Evolutionary conservation across 2,329 filamentous ascomycete genomes (phyloP).

Genomic region (Hypoxylon sp.): DNA sequence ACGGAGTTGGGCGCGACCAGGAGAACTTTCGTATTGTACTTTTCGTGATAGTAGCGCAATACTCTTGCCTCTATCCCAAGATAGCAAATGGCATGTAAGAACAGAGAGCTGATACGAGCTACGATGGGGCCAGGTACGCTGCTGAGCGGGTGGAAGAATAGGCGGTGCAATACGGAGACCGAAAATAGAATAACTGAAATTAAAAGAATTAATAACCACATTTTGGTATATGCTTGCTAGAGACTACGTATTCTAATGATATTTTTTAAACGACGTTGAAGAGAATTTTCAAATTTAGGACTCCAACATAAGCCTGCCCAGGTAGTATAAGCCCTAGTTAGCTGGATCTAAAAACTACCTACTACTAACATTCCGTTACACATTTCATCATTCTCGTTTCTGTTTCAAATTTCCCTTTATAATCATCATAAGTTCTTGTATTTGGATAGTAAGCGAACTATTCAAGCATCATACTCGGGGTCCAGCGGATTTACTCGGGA

Average conservation of each 20-base stretch:
- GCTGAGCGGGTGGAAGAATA: conserved; percentile 5
- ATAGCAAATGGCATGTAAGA: conserved; percentile 44
- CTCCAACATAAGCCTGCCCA: background rate
- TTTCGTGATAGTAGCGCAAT: conserved; percentile 28
- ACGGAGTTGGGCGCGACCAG: conserved; percentile 10
- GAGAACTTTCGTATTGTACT: conserved; percentile 15
- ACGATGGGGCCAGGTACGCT: conserved; percentile 1
- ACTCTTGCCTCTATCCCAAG: conserved; percentile 44
- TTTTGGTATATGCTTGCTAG: background rate
- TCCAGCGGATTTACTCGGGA: conserved; percentile 12
- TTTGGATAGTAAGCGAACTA: conserved; percentile 1
- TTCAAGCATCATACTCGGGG: conserved; percentile 2
- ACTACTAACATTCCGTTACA: background rate
- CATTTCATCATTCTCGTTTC: background rate
- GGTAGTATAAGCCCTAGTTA: background rate
- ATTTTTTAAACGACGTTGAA: background rate
- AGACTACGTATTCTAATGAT: background rate
- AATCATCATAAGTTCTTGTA: conserved; percentile 1
- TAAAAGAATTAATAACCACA: conserved; percentile 5
- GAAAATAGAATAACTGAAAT: conserved; percentile 2
- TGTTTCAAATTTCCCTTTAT: background rate
- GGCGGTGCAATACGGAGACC: conserved; percentile 5
- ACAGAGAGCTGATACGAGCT: conserved; percentile 26
- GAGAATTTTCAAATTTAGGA: background rate
- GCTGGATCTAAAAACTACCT: background rate